Base-by-base conservation (phyloP, 768 basidiomycete genomes). In the Tulasnella sp. region DNA sequence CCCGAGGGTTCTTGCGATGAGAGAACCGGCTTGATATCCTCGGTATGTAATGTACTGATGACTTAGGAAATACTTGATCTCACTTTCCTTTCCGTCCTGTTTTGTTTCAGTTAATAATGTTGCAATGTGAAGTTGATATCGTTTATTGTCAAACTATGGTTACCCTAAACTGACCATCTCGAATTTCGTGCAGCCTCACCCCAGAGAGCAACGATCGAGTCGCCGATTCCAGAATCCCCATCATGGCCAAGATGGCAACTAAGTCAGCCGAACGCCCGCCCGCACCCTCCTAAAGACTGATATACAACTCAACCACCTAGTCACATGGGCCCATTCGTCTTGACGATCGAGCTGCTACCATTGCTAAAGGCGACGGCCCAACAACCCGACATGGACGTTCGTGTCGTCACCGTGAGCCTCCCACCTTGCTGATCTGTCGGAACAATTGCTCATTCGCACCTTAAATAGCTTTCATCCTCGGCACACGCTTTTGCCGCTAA, bases 11-110 rank as follows among this genome's bases (percentile, higher is more conserved):
- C 61, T 63, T 80, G 69, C 65, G 55, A 59, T 74, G 67, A 64
- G 82, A 85, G 65, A 68, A 68, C 42, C 72, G 81, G 38, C 65
- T 85, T 58, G 82, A 85, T 65, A 70, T 82, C 7, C 65, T 84
- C 21, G 64, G 82, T 82, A 60, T 61, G 76, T 71, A 2, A 11
- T 1, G 7, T 10, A 9, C 1, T 32, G 10, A 27, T 1, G 4
- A 15, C 26, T 19, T 7, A 24, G 15, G 11, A 9, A 29, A 32
- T 21, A 29, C 41, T 21, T 32, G n/a, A 8, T 49, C 9, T 43
- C 30, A 45, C 15, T 10, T 23, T n/a, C n/a, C n/a, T 26, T 34
- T 29, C 19, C 17, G 34, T 26, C 15, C 19, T 80, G 81, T 82
- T 23, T 21, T 38, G n/a, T 41, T 10, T 19, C 21, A 30, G 3